Evolutionary conservation across 2,329 filamentous ascomycete genomes (phyloP).

Genomic region (Colletotrichum lupini): DNA sequence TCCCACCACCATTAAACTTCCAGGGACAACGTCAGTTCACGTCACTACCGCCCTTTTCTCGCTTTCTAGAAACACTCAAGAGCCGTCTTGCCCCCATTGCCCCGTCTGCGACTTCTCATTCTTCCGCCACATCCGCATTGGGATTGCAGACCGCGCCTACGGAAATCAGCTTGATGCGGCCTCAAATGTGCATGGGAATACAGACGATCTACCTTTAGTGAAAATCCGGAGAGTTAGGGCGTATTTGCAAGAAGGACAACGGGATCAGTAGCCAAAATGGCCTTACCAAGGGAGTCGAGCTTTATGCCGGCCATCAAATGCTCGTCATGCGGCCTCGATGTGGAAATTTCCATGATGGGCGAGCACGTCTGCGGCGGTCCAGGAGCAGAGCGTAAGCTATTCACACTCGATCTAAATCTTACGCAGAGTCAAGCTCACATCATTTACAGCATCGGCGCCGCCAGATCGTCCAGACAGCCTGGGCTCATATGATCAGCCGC

Average conservation of each 20-base stretch:
- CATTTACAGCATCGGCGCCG: conserved; percentile 49
- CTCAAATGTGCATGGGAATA: conserved; percentile 20
- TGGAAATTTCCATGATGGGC: conserved; percentile 87
- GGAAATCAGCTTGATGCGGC: conserved; percentile 22
- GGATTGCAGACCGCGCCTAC: conserved; percentile 8
- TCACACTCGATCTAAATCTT: conserved; percentile 26
- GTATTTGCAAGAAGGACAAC: neutral
- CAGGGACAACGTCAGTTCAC: conserved; percentile 27
- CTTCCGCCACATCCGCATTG: conserved; percentile 8
- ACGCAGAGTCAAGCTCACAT: neutral
- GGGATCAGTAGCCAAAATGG: conserved; percentile 52
- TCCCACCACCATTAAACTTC: conserved; percentile 6
- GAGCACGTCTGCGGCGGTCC: conserved; percentile 78
- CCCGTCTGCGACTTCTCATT: neutral
- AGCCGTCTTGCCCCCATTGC: conserved; percentile 15
- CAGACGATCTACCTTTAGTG: conserved; percentile 9
- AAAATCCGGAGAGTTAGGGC: conserved; percentile 5
- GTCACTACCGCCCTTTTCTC: conserved; percentile 15
- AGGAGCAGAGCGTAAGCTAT: conserved; percentile 54
- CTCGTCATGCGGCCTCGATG: conserved; percentile 80
- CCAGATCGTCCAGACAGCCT: conserved; percentile 44
- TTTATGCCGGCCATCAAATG: conserved; percentile 89
- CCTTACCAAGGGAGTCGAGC: conserved; percentile 69
- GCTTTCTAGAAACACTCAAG: conserved; percentile 33
- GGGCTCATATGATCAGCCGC: conserved; percentile 41